phyloP scores from a whole-genome alignment of 73 alveolate genomes.

The Tetrahymena malaccensis region DNA sequence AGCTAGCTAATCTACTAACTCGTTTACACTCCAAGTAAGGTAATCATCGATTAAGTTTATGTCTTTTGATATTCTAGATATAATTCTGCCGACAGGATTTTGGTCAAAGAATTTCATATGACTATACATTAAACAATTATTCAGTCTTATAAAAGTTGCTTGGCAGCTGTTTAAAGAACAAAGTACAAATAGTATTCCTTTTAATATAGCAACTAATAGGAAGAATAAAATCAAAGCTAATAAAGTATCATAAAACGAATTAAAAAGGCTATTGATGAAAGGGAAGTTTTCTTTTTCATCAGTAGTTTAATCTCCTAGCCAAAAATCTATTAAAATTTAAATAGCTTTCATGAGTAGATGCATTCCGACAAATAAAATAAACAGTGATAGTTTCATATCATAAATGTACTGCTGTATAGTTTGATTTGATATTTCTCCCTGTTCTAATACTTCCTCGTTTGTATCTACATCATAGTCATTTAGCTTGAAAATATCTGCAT shows the following conservation, averaged over 20 bases:
- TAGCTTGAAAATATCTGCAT: background rate
- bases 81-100: constrained; percentile 36
- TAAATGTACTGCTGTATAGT: background rate
- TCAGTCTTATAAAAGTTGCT: constrained; percentile 2
- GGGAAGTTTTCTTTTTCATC: constrained; percentile 8
- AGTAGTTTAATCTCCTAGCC: constrained; percentile 27
- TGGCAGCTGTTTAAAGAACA: constrained; percentile 16
- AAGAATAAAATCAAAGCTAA: background rate
- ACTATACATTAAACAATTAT: constrained; percentile 10
- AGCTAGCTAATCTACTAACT: background rate
- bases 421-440: background rate
- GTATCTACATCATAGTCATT: background rate
- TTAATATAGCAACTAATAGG: background rate
- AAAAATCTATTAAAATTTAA: constrained; percentile 23
- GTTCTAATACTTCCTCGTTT: background rate
- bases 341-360: constrained; percentile 1
- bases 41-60: constrained; percentile 19
- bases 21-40: constrained; percentile 24
- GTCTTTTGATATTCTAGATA: constrained; percentile 29
- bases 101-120: constrained; percentile 27
- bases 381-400: constrained; percentile 2
- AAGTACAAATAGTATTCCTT: background rate
- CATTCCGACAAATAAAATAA: background rate
- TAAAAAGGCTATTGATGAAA: constrained; percentile 11
- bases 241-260: background rate